Evolutionary conservation across 306 rosid species (phyloP).

Genomic region (Acacia melanoxylon): DNA sequence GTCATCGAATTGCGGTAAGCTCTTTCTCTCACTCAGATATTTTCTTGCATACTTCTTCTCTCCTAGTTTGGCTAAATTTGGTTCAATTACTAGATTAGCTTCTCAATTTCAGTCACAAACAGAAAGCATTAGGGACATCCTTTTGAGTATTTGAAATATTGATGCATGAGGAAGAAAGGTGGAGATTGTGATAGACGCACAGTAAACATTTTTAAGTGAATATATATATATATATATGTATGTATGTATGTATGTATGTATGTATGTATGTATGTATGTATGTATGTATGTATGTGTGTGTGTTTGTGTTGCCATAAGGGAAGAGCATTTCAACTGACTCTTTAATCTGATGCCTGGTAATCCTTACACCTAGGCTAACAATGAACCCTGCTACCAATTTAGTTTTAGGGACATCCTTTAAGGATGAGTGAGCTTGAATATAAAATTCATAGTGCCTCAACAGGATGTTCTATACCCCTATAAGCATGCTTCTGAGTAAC

Average conservation of each 20-base stretch:
- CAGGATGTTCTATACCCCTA: not conserved
- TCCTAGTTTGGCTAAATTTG: not conserved
- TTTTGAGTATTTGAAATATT: not conserved
- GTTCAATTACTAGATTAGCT: not conserved
- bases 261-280: no score
- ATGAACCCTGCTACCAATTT: not conserved
- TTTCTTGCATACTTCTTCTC: not conserved
- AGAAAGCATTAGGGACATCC: no score
- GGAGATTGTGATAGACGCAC: not conserved
- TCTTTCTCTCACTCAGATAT: constrained; percentile 1
- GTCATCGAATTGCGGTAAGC: not conserved
- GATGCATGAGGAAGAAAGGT: not conserved
- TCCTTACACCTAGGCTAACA: not conserved
- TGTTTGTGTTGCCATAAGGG: not conserved
- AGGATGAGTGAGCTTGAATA: not conserved
- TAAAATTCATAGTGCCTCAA: not conserved
- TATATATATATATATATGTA: not conserved
- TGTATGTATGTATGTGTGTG: no score
- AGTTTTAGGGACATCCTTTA: not conserved
- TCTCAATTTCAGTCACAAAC: not conserved
- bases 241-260: no score
- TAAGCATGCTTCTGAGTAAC: not conserved
- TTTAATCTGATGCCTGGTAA: not conserved
- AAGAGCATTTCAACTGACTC: not conserved
- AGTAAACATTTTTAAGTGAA: not conserved